Base-by-base conservation (phyloP, 2,329 filamentous ascomycete genomes). In the Pseudogymnoascus sp. region DNA sequence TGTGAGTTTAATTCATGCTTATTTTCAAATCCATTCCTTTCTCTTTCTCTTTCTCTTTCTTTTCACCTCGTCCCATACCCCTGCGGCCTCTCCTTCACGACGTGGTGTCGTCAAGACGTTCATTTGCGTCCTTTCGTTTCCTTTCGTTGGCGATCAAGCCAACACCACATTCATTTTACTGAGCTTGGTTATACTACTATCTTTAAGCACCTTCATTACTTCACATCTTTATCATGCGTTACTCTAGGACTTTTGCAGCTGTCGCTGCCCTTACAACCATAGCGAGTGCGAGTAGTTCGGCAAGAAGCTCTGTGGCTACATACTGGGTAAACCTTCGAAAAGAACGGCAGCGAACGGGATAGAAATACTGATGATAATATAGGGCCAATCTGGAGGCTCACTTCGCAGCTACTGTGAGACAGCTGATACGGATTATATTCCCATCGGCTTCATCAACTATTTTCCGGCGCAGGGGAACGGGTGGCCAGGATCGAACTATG, bases 381-480 rank as follows among this genome's bases (percentile, higher is more conserved):
- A 47, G 41, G 41, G 41, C 41, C 41, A 47, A 47, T 28, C 41
- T 28, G 41, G 41, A 4, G 41, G 41, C 41, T 8, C 20, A 4
- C 41, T 47, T 47, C 41, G 41, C 41, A 25, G 14, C 2, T 76
- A 75, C 63, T 78, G 76, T 65, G 68, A 74, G 25, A 69, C 75
- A 57, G 65, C 73, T 1, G 69, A 67, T 20, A 71, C 78, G 50
- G 77, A 78, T 61, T 71, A 78, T 11, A 77, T 79, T 63, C 70
- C 77, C 11, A 68, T 78, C 4, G 76, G 72, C 2, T 78, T 78
- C 63, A 72, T 78, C 16, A 67, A 75, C 60, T 65, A 73, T 3
- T 78, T 78, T 64, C 74, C 75, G 11, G 68, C 71, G 5, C 73
- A 77, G 62, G 74, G 71, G 18, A 74, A 78, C 59, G 76, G 76